Evolutionary conservation across 352 stramenopile species (phyloP).

Genomic region (Peronospora destructor): DNA sequence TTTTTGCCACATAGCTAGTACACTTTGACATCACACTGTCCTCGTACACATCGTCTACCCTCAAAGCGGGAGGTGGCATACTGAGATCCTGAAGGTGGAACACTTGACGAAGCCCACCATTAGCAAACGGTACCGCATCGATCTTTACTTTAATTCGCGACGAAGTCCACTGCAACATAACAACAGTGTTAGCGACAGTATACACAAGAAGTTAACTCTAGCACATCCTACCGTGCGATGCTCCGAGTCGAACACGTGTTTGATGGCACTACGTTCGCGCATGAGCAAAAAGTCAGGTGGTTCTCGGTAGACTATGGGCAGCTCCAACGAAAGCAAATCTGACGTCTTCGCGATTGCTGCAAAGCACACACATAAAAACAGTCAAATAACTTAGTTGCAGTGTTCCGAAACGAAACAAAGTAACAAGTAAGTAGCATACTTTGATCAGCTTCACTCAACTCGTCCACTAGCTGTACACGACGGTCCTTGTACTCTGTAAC

Average conservation of each 20-base stretch:
- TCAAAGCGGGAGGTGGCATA: slow-evolving; percentile 19
- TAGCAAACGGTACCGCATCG: slow-evolving; percentile 55
- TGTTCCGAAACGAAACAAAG: background rate
- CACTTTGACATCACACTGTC: slow-evolving; percentile 28
- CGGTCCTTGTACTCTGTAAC: slow-evolving; percentile 75
- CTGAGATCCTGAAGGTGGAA: slow-evolving; percentile 72
- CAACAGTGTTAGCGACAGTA: slow-evolving; percentile 2
- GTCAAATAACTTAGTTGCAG: slow-evolving; percentile 10
- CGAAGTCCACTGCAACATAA: slow-evolving; percentile 45
- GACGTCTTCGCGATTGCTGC: slow-evolving; percentile 54
- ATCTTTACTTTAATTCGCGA: slow-evolving; percentile 67
- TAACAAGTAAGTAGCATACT: slow-evolving; percentile 31
- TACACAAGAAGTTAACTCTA: background rate
- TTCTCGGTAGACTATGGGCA: slow-evolving; percentile 55
- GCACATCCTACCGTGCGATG: slow-evolving; percentile 38
- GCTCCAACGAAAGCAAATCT: slow-evolving; percentile 41
- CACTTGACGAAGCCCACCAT: slow-evolving; percentile 54
- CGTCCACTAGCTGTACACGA: slow-evolving; percentile 55
- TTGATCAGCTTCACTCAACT: slow-evolving; percentile 44
- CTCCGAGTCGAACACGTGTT: slow-evolving; percentile 72
- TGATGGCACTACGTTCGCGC: slow-evolving; percentile 63
- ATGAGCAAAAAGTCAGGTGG: slow-evolving; percentile 57
- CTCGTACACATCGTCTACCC: slow-evolving; percentile 6
- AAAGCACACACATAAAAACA: slow-evolving; percentile 1
- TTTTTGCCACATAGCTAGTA: slow-evolving; percentile 67